Evolutionary conservation across 2,329 filamentous ascomycete species (phyloP), one percentile per base, ranked within the genome.

Genomic region (Paraconiothyrium sp.): DNA sequence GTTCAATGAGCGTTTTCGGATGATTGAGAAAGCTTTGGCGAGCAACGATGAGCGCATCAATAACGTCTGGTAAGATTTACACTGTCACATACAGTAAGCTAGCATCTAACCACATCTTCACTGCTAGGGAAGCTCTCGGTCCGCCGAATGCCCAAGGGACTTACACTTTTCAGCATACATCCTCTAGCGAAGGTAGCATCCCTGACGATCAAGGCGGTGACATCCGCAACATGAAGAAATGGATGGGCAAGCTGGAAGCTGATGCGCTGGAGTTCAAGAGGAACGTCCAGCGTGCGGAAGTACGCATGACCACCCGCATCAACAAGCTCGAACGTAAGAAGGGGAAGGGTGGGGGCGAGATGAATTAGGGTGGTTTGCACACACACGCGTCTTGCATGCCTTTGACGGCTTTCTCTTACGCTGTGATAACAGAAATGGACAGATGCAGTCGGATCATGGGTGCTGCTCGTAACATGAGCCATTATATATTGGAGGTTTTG

Each of bases 131-230:
- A 20, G 58, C 66, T 37, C 65, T 73, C 5, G 71, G 70, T 13
- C 62, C 64, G 24, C 67, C 72, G 3, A 70, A 72, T 39, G 58
- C 57, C n/a, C 14, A 71, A 8, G 71, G 72, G 4, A 60, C 54
- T 7, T 73, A 69, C 60, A 67, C 61, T 44, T 43, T 41, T 14
- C 30, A n/a, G 10, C 9, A 24, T 4, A 20, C 24, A 51, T 30
- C 6, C 27, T 30, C 27, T 30, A 6, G 6, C 4, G 27, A 30
- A 30, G 27, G 27, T 30, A n/a, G 14, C 16, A 7, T n/a, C 35
- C 8, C 1, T 24, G 14, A 49, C 35, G 48, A 3, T 3, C n/a
- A 22, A 16, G 8, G 3, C 20, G 6, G 16, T 24, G 20, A 39
- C 8, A 10, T 39, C 10, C 49, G 24, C 43, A 16, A 6, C 24